phyloP scores from a whole-genome alignment of 2,329 filamentous ascomycete species.

The Hymenoscyphus fructigenus region DNA sequence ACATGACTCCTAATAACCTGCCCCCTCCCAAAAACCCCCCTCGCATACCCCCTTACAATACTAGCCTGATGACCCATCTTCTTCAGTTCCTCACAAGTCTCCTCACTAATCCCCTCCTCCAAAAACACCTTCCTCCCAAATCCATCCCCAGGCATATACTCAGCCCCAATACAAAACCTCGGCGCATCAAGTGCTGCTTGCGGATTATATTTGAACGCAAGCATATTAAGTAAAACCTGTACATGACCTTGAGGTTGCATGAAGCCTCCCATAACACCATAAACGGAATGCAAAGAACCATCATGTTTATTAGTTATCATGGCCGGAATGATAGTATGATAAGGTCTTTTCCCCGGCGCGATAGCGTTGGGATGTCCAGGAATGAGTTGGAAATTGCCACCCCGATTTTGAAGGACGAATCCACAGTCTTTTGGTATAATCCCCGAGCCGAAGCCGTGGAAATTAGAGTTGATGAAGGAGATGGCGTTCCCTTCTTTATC shows the following conservation, averaged over 20 bases:
- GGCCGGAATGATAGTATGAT: slow-evolving; percentile 96
- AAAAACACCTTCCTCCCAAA: slow-evolving; percentile 66
- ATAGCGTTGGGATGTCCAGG: slow-evolving; percentile 75
- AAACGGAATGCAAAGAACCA: slow-evolving; percentile 76
- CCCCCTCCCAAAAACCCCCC: slow-evolving; percentile 77
- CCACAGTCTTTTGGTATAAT: slow-evolving; percentile 86
- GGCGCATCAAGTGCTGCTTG: slow-evolving; percentile 90
- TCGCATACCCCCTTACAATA: slow-evolving; percentile 62
- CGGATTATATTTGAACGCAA: slow-evolving; percentile 76
- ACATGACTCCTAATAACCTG: slow-evolving; percentile 80
- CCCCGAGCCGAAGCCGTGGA: slow-evolving; percentile 79
- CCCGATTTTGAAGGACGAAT: slow-evolving; percentile 93
- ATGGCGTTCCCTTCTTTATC: slow-evolving; percentile 85
- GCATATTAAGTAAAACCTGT: slow-evolving; percentile 86
- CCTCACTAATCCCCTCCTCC: slow-evolving; percentile 76
- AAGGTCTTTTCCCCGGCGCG: slow-evolving; percentile 81
- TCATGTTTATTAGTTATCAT: slow-evolving; percentile 78
- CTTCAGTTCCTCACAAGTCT: slow-evolving; percentile 65
- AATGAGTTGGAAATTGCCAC: slow-evolving; percentile 77
- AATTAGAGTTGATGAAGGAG: slow-evolving; percentile 96
- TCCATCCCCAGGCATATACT: slow-evolving; percentile 61
- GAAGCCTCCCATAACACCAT: slow-evolving; percentile 96
- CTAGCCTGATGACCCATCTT: slow-evolving; percentile 71
- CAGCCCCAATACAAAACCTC: slow-evolving; percentile 78
- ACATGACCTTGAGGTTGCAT: slow-evolving; percentile 98